Conservation (phyloP, 345 rosid species). For the Eucalyptus cloeziana region DNA sequence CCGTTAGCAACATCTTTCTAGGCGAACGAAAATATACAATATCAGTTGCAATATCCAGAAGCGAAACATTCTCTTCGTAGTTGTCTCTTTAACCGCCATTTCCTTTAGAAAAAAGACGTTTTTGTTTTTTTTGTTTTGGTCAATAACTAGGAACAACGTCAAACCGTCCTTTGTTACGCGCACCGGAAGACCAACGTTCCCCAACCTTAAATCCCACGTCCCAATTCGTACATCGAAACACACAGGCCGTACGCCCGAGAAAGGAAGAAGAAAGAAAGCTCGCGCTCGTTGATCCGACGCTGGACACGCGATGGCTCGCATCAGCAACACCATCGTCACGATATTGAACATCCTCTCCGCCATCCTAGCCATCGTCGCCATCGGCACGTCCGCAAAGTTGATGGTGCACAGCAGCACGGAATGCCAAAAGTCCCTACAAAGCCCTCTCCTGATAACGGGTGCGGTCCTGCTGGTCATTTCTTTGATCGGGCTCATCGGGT, state of each 20-base stretch:
- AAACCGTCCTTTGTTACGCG: not conserved
- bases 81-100: not conserved
- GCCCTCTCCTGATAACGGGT: constrained; percentile 10
- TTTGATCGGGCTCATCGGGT: constrained; percentile 4
- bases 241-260: not conserved
- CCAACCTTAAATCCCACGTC: not conserved
- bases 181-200: not conserved
- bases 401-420: not conserved
- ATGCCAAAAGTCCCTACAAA: constrained; percentile 4
- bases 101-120: not conserved
- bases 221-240: not conserved
- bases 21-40: not conserved
- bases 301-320: not conserved
- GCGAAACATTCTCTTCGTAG: not conserved
- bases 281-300: not conserved
- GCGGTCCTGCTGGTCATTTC: not conserved
- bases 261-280: not conserved
- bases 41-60: not conserved
- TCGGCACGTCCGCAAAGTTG: not conserved
- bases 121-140: too few relatives aligned
- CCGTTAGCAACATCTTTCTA: not conserved
- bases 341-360: constrained; percentile 6
- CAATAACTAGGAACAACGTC: not conserved
- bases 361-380: not conserved
- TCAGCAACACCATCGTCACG: constrained; percentile 7